Percentiles rank a stretch among this genome's conserved stretches.
These are phyloP conservation scores for Ustilago vetiveriae DNA, from an alignment of 1,284 basidiomycete species.

Conservation along the genomic window DNA sequence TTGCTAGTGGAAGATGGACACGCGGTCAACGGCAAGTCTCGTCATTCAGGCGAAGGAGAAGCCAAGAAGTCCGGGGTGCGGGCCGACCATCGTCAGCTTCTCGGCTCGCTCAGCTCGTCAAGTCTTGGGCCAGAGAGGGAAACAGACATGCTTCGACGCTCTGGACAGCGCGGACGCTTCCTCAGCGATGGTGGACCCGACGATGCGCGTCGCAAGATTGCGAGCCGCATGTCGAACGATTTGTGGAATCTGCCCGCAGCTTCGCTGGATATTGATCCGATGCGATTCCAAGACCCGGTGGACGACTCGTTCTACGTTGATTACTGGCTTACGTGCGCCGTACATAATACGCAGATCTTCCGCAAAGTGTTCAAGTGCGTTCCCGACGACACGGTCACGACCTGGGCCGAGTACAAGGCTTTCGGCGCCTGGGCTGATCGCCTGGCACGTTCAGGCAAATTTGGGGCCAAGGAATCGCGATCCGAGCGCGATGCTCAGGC, in stretches of 20 bases:
- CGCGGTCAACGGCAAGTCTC: conserved; percentile 26
- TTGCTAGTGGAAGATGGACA: conserved; percentile 27
- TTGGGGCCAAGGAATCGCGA: conserved; percentile 33
- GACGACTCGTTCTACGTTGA: conserved; percentile 58
- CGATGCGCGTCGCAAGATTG: conserved; percentile 34
- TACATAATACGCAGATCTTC: conserved; percentile 64
- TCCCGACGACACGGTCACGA: conserved; percentile 64
- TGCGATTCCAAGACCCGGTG: conserved; percentile 54
- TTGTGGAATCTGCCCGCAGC: conserved; percentile 47
- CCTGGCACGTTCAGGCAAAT: conserved; percentile 42
- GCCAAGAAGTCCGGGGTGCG: conserved; percentile 7
- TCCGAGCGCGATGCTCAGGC: conserved; percentile 36
- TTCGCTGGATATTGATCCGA: conserved; percentile 48
- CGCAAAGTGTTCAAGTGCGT: conserved; percentile 65
- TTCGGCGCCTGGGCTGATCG: conserved; percentile 55
- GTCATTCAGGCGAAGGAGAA: conserved; percentile 2
- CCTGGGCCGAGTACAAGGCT: conserved; percentile 65
- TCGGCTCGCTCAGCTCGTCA: conserved; percentile 24
- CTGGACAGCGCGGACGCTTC: conserved; percentile 20
- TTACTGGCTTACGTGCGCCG: conserved; percentile 59
- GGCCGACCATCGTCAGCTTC: conserved; percentile 21
- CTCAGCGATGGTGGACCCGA: conserved; percentile 17
- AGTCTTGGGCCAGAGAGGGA: conserved; percentile 33
- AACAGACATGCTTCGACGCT: conserved; percentile 28
- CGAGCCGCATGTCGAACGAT: conserved; percentile 45